Evolutionary conservation across 208 protist genomes (phyloP).

Genomic region (Crithidia fasciculata): DNA sequence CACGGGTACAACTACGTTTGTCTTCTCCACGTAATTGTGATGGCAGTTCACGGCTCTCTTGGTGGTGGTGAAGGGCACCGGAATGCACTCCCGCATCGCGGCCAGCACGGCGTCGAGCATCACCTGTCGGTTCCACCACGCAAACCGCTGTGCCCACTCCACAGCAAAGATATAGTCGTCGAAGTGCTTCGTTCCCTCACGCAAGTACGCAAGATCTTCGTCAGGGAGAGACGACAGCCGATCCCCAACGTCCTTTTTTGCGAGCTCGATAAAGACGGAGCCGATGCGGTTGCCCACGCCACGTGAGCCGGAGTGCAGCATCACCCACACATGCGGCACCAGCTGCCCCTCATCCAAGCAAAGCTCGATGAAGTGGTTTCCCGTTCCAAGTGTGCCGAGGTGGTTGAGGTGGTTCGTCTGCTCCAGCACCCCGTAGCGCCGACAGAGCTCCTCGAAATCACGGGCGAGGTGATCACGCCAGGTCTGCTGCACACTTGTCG

Average conservation of each 20-base stretch:
- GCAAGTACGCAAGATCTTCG: constrained; percentile 78
- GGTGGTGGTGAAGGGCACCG: constrained; percentile 48
- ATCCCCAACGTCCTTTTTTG: constrained; percentile 81
- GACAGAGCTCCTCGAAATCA: constrained; percentile 72
- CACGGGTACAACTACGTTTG: background rate
- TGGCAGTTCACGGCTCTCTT: constrained; percentile 87
- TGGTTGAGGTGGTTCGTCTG: constrained; percentile 84
- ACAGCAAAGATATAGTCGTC: constrained; percentile 84
- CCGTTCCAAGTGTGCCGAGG: constrained; percentile 87
- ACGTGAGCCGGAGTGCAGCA: constrained; percentile 90
- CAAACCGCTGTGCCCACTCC: constrained; percentile 86
- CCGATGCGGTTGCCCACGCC: constrained; percentile 92
- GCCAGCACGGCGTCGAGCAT: constrained; percentile 83
- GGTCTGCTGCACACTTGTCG: constrained; percentile 43
- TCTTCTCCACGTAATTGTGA: constrained; percentile 90
- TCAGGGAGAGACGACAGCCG: constrained; percentile 59
- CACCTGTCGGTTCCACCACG: constrained; percentile 75
- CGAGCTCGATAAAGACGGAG: constrained; percentile 79
- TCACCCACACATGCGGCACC: constrained; percentile 77
- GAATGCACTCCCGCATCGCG: constrained; percentile 49
- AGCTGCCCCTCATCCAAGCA: constrained; percentile 71
- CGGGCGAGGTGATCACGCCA: constrained; percentile 68
- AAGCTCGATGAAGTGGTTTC: constrained; percentile 93
- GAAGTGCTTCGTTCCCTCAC: constrained; percentile 81
- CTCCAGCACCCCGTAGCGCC: constrained; percentile 46